Evolutionary conservation across 441 rosid genomes (phyloP).

Genomic region (Gossypium aridum): DNA sequence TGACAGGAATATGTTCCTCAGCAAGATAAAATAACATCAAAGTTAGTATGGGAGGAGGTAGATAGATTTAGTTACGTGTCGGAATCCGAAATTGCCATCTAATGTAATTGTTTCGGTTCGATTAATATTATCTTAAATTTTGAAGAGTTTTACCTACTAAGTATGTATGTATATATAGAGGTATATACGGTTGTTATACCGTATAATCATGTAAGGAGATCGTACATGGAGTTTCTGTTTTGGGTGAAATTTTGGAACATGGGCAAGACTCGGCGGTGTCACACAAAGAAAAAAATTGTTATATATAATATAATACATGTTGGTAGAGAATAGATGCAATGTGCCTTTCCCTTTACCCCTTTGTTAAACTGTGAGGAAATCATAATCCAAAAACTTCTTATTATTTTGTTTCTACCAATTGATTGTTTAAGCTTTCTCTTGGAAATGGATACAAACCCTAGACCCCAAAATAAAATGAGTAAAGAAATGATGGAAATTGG

Average conservation of each 20-base stretch:
- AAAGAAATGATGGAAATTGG: no score
- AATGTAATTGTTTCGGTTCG: neutral
- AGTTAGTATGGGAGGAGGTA: slow-evolving; percentile 79
- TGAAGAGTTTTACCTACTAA: neutral
- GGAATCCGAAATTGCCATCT: slow-evolving; percentile 56
- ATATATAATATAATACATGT: neutral
- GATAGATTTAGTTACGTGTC: slow-evolving; percentile 53
- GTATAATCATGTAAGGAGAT: slow-evolving; percentile 3
- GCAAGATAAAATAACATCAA: slow-evolving; percentile 60
- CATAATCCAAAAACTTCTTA: neutral
- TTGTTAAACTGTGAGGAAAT: slow-evolving; percentile 4
- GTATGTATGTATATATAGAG: slow-evolving; percentile 8
- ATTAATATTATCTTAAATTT: neutral
- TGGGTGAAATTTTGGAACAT: slow-evolving; percentile 12
- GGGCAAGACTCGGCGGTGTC: neutral
- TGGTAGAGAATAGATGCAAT: neutral
- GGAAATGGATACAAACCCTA: neutral
- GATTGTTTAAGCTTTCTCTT: neutral
- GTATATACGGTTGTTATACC: slow-evolving; percentile 14
- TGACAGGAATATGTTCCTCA: slow-evolving; percentile 72
- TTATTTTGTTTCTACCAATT: neutral
- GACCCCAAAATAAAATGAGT: no score
- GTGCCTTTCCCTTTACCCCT: neutral
- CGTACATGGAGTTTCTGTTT: neutral
- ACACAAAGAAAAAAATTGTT: neutral